Base-by-base conservation (phyloP, 345 rosid species). In the Cardiospermum halicacabum region DNA sequence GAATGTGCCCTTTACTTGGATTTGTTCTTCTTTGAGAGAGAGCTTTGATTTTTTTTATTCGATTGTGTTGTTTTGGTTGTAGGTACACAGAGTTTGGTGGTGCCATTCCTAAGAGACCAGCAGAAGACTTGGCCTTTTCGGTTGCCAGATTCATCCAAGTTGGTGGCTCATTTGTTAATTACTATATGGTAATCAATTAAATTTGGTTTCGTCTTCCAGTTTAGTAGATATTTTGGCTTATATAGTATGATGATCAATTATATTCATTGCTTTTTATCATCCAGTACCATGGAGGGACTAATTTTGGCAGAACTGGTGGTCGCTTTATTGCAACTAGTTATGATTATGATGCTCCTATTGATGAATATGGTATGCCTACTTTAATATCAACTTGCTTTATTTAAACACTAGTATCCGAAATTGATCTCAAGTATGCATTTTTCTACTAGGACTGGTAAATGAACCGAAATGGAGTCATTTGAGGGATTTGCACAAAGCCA, bases 261-360 rank as follows among this genome's bases (percentile, higher is more conserved):
- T 62, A 55, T 77, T 24, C 43, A 24, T 39, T 3, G 6, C 7
- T 57, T 47, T 57, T 27, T 45, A 60, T n/a, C 51, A 11, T 49
- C 47, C 68, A 94, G 99, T 94, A 91, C 67, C 97, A 94, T 40
- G 97, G 99, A 36, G 99, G 99, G 61, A 89, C 97, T 2, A 94
- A 94, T 66, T 94, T 94, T 27, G 97, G 82, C 55, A 71, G 97
- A 68, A 87, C 99, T 19, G 96, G 97, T 36, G 99, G 96, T 71
- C 90, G 85, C 43, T 94, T 89, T 81, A 87, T 94, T 74, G 89
- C 99, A 30, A 85, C 99, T 60, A 94, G 96, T 78, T 91, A 94
- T 61, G 99, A 94, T 63, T 94, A 94, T 49, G 99, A 89, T 56
- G 99, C 96, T 78, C 99, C 97, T 68, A 70, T 94, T 6, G 99